These are phyloP conservation scores for Acrocalymma vagum DNA, from an alignment of 2,329 filamentous ascomycete genomes.

Conservation along the genomic window DNA sequence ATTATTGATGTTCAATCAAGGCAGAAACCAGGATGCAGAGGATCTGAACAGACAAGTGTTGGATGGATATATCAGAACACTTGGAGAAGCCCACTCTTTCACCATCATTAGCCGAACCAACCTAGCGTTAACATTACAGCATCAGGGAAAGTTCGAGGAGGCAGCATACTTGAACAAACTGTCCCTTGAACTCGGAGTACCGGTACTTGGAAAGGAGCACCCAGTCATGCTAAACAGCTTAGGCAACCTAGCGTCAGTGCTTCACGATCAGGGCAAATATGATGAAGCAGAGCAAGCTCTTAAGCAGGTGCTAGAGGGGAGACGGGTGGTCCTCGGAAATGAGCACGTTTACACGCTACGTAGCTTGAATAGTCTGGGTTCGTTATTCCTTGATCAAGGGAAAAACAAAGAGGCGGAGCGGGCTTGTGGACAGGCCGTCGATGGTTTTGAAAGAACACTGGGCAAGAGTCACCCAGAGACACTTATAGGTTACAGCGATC, in stretches of 20 bases:
- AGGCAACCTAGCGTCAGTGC: constrained; percentile 1
- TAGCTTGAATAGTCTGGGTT: constrained; percentile 4
- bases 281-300: constrained; percentile 2
- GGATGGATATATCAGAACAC: no score
- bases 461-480: constrained; percentile 10
- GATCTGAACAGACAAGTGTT: no score
- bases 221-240: constrained; percentile 7
- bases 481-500: background rate
- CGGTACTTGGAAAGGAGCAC: constrained; percentile 1
- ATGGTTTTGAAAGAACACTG: constrained; percentile 7
- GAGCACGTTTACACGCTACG: constrained; percentile 8
- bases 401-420: constrained; percentile 9
- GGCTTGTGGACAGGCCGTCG: constrained; percentile 1
- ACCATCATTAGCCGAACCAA: background rate
- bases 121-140: constrained; percentile 1
- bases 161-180: background rate
- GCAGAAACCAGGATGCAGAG: no score
- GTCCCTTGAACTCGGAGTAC: background rate
- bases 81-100: no score
- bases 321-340: constrained; percentile 1
- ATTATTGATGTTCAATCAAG: no score
- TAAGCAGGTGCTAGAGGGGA: background rate
- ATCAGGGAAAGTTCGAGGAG: constrained; percentile 5
- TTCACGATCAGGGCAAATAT: background rate
- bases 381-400: background rate